Percentiles rank a stretch among this genome's conserved stretches.
phyloP scores from a whole-genome alignment of 192 early-diverging fungal genomes.

The Podila verticillata region DNA sequence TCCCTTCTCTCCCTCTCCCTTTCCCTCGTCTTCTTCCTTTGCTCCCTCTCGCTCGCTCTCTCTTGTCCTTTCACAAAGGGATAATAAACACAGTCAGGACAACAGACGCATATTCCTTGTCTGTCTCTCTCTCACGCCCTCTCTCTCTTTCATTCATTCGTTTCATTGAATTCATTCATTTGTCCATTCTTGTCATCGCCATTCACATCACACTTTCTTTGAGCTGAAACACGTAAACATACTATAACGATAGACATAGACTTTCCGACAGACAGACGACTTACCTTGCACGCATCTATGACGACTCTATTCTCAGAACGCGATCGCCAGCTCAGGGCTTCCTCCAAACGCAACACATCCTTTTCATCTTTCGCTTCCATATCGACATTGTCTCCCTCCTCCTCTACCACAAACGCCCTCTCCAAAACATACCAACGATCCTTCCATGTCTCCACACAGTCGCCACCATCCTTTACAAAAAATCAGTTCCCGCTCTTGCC shows the following conservation, averaged over 20 bases:
- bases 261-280: too few relatives aligned
- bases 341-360: neutral
- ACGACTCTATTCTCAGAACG: neutral
- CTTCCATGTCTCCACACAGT: neutral
- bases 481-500: slow-evolving; percentile 32
- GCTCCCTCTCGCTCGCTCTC: neutral
- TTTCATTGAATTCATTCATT: neutral
- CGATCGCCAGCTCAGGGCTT: neutral
- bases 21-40: neutral
- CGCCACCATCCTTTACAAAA: slow-evolving; percentile 12
- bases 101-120: neutral
- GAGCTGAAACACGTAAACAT: neutral
- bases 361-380: neutral
- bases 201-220: neutral
- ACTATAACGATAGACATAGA: neutral
- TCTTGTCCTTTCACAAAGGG: neutral
- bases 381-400: neutral
- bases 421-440: neutral
- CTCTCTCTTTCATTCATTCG: neutral
- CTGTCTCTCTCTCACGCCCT: neutral
- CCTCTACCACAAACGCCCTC: neutral
- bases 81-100: neutral
- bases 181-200: neutral
- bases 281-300: neutral
- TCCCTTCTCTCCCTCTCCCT: neutral